Conservation (phyloP, 2,329 filamentous ascomycete genomes). For the Fusarium ambrosium region DNA sequence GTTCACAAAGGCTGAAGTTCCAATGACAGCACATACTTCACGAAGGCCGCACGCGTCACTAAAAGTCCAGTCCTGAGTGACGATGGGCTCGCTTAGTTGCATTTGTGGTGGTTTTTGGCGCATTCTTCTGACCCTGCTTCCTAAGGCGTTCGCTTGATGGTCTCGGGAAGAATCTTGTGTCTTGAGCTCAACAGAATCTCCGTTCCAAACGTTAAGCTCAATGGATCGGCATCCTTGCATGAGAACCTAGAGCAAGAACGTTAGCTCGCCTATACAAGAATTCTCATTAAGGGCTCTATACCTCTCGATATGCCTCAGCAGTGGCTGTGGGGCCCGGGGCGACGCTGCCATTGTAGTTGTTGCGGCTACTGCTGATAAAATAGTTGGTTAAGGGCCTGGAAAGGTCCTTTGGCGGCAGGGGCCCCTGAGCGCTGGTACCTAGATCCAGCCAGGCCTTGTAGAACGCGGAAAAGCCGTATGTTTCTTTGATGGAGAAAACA, state of each 20-base stretch:
- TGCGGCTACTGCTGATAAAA: slow-evolving; percentile 94
- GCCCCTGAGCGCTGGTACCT: background rate
- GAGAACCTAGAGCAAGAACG: slow-evolving; percentile 59
- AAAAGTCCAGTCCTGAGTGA: slow-evolving; percentile 85
- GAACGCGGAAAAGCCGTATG: background rate
- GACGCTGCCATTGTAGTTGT: slow-evolving; percentile 53
- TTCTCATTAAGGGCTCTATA: background rate
- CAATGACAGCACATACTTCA: slow-evolving; percentile 84
- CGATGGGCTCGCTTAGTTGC: slow-evolving; percentile 79
- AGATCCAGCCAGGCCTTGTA: background rate
- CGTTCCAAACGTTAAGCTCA: slow-evolving; percentile 96
- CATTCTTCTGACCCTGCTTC: too few relatives aligned
- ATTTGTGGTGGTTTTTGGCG: too few relatives aligned
- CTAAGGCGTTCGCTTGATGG: background rate
- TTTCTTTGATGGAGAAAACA: background rate
- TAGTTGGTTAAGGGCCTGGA: slow-evolving; percentile 84
- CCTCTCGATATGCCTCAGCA: slow-evolving; percentile 81
- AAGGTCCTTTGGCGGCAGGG: slow-evolving; percentile 60
- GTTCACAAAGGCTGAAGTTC: slow-evolving; percentile 80
- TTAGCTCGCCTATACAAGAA: background rate
- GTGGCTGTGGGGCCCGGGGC: slow-evolving; percentile 59
- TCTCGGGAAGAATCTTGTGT: background rate
- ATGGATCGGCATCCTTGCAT: slow-evolving; percentile 86
- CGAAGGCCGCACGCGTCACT: slow-evolving; percentile 87
- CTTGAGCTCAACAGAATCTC: slow-evolving; percentile 53